Conservation (phyloP, 192 early-diverging fungal genomes). For the Pilobolus umbonatus region DNA sequence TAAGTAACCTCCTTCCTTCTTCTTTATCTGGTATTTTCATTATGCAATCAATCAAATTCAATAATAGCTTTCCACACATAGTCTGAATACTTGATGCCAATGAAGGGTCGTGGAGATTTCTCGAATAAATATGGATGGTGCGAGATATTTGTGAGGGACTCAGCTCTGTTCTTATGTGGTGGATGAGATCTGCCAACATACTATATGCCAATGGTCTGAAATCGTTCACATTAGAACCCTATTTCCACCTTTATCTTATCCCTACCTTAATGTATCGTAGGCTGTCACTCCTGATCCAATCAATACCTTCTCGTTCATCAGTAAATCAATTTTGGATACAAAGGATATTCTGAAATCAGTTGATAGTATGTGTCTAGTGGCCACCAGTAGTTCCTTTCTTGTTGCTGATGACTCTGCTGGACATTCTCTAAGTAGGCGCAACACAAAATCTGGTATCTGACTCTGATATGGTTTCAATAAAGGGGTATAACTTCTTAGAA, state of each 20-base stretch:
- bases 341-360: constrained; percentile 91
- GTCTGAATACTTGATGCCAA: constrained; percentile 91
- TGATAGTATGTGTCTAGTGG: constrained; percentile 89
- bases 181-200: constrained; percentile 93
- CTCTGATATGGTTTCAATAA: constrained; percentile 70
- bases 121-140: constrained; percentile 88
- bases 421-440: constrained; percentile 85
- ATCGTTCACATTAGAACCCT: background rate
- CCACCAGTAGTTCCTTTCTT: constrained; percentile 93
- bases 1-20: constrained; percentile 67
- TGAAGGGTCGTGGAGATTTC: constrained; percentile 87
- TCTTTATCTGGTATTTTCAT: constrained; percentile 60
- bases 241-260: background rate
- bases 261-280: constrained; percentile 80
- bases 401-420: constrained; percentile 90
- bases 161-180: constrained; percentile 86
- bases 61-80: constrained; percentile 90
- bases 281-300: constrained; percentile 91
- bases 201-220: constrained; percentile 84
- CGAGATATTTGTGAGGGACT: constrained; percentile 71
- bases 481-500: constrained; percentile 75
- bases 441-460: constrained; percentile 82
- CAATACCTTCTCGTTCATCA: constrained; percentile 92
- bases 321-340: constrained; percentile 82
- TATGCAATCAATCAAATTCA: constrained; percentile 88